Conservation (phyloP, 2,329 filamentous ascomycete species). For the Alternaria triticina region DNA sequence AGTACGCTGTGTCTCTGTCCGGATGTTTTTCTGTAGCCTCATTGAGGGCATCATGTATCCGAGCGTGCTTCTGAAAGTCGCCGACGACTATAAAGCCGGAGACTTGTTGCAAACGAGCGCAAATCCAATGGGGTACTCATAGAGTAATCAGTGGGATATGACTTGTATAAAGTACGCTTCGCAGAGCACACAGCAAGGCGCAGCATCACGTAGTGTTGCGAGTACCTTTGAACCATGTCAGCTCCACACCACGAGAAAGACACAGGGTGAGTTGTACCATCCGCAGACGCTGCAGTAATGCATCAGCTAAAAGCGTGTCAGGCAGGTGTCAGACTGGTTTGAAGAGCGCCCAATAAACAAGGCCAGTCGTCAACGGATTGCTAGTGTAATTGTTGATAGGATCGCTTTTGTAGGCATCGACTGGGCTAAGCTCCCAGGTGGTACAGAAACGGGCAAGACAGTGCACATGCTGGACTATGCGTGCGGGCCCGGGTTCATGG, state of each 20-base stretch:
- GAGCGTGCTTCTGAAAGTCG: background rate
- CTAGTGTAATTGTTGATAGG: background rate
- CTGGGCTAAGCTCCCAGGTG: background rate
- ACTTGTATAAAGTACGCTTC: background rate
- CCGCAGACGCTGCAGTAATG: background rate
- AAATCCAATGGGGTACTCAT: background rate
- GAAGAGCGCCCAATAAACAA: conserved; percentile 13
- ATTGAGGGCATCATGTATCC: background rate
- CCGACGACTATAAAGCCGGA: background rate
- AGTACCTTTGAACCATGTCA: background rate
- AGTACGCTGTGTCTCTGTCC: background rate
- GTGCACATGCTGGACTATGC: conserved; percentile 15
- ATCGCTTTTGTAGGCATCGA: background rate
- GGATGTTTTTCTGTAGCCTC: background rate
- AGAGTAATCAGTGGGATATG: background rate
- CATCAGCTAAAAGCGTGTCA: background rate
- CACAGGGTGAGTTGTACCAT: background rate
- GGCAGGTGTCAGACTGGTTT: conserved; percentile 8
- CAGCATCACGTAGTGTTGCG: background rate
- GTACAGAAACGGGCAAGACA: background rate
- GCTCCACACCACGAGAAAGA: background rate
- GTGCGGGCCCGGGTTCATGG: conserved; percentile 9
- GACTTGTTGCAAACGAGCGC: background rate
- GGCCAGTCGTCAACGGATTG: background rate
- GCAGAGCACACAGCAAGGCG: background rate